These are phyloP conservation scores for Cladophialophora carrionii DNA, from an alignment of 2,329 filamentous ascomycete species.

Conservation along the genomic window DNA sequence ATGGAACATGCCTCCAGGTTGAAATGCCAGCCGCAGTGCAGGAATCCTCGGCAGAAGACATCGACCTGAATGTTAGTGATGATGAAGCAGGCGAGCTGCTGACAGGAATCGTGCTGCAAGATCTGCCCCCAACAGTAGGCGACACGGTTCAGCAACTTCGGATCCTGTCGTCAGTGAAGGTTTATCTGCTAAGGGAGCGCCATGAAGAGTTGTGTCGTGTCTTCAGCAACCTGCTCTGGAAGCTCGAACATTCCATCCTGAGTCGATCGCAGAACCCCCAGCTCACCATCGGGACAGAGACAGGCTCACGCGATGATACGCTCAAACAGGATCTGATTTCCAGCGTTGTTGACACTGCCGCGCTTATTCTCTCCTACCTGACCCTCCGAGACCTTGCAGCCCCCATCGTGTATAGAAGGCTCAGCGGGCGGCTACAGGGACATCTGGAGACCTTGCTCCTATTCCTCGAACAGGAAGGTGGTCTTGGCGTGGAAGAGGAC, in stretches of 20 bases:
- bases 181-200: slow-evolving; percentile 9
- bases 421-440: slow-evolving; percentile 15
- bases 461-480: not conserved
- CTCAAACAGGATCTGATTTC: not conserved
- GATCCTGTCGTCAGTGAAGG: slow-evolving; percentile 20
- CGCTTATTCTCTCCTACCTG: slow-evolving; percentile 27
- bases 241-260: slow-evolving; percentile 26
- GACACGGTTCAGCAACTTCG: slow-evolving; percentile 20
- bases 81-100: not conserved
- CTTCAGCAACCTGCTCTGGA: slow-evolving; percentile 29
- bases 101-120: slow-evolving; percentile 11
- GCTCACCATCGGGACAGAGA: not conserved
- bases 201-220: slow-evolving; percentile 17
- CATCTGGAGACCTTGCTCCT: slow-evolving; percentile 5
- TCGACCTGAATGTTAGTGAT: not conserved
- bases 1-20: slow-evolving; percentile 20
- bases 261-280: not conserved
- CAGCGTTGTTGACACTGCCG: slow-evolving; percentile 14
- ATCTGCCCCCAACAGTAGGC: slow-evolving; percentile 9
- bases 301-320: not conserved
- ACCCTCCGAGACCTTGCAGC: slow-evolving; percentile 25
- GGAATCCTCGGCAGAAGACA: not conserved
- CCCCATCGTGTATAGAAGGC: slow-evolving; percentile 22
- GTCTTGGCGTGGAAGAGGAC: not conserved
- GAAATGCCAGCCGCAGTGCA: slow-evolving; percentile 15